Conservation (phyloP, 768 basidiomycete genomes). For the Lanmaoa rubissima region DNA sequence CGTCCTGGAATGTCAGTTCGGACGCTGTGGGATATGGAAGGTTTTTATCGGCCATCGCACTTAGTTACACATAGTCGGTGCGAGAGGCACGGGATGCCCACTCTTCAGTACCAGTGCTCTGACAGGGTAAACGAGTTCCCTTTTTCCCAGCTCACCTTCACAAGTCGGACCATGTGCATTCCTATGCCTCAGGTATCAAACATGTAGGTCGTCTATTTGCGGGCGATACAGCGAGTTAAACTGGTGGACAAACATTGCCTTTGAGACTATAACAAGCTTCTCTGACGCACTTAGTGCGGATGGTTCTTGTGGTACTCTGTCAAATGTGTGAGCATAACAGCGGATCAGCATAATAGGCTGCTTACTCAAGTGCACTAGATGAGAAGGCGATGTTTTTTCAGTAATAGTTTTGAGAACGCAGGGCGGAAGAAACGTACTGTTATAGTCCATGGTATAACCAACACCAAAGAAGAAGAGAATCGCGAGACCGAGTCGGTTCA, state of each 20-base stretch:
- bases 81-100: neutral
- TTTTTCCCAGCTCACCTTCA: conserved; percentile 4
- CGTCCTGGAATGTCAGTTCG: conserved; percentile 1
- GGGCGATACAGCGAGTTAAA: conserved; percentile 19
- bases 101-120: neutral
- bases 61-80: neutral
- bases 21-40: neutral
- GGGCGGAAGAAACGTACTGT: conserved; percentile 56
- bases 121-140: neutral
- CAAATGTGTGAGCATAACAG: conserved; percentile 23
- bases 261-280: conserved; percentile 1
- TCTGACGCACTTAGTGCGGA: conserved; percentile 52
- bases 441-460: conserved; percentile 87
- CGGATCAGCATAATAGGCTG: conserved; percentile 11
- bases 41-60: neutral
- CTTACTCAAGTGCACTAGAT: conserved; percentile 82
- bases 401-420: conserved; percentile 1
- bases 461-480: conserved; percentile 56
- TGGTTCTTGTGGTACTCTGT: conserved; percentile 91
- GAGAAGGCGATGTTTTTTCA: conserved; percentile 4
- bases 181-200: conserved; percentile 13
- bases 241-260: conserved; percentile 5
- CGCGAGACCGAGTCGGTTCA: conserved; percentile 48
- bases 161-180: neutral
- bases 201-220: conserved; percentile 26